These are phyloP conservation scores for Bathelium albidoporum DNA, from an alignment of 495 filamentous ascomycete species.

Conservation along the genomic window DNA sequence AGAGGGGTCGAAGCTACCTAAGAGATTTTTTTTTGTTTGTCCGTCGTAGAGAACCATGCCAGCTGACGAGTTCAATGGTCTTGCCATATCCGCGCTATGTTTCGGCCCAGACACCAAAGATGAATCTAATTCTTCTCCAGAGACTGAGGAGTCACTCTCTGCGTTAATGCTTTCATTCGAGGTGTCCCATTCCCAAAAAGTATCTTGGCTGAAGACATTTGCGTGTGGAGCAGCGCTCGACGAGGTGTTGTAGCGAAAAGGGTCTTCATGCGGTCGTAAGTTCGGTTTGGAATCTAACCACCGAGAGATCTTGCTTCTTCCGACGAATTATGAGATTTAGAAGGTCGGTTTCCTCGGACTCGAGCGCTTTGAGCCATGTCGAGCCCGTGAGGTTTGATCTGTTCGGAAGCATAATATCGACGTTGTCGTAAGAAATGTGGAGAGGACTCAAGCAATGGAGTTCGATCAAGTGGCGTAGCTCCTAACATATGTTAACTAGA, in stretches of 20 bases:
- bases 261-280: neutral
- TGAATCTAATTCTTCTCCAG: neutral
- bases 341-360: neutral
- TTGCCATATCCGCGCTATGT: neutral
- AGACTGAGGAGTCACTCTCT: neutral
- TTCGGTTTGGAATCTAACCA: neutral
- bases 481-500: neutral
- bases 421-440: neutral
- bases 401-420: neutral
- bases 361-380: neutral
- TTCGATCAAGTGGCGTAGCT: neutral
- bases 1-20: neutral
- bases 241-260: neutral
- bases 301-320: neutral
- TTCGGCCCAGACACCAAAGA: neutral
- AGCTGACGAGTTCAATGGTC: neutral
- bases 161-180: neutral
- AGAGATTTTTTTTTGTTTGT: neutral
- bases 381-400: neutral
- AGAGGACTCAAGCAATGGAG: neutral
- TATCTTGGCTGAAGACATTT: neutral
- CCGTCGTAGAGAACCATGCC: neutral
- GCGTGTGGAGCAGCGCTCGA: neutral
- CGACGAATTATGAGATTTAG: neutral
- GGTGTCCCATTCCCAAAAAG: neutral